Evolutionary conservation across 176 grass and related monocot species (phyloP), one percentile per base, ranked within the genome.

Genomic region (Carex pumila): DNA sequence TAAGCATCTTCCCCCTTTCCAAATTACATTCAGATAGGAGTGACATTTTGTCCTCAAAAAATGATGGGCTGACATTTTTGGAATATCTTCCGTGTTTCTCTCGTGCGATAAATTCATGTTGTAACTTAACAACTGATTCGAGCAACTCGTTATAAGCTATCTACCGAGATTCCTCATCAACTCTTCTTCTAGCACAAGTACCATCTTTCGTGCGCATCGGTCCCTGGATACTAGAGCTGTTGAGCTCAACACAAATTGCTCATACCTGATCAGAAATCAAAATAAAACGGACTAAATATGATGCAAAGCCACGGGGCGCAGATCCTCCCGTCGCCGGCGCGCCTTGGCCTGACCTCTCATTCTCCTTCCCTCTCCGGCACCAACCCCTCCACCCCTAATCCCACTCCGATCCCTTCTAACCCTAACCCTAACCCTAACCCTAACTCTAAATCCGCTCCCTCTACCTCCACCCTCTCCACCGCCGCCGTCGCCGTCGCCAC

Each of bases 271-370:
- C 68, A 18, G 39, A 8, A 72, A 19, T 49, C 69, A 49, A 17
- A 49, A 47, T 0, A 72, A 45, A 25, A 52, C 9, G 12, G 52
- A 41, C 36, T 60, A 85, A 76, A 69, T n/a, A 93, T 80, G 90
- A 92, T 94, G 90, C 95, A 91, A 32, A 68, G 84, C 45, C 83
- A 89, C 79, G 67, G 31, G 3, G 45, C 84, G 2, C 84, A 90
- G 72, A 91, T 93, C 62, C 86, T 84, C 21, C 95, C 89, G 2
- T 98, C 95, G 29, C 95, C 92, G 81, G 95, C 89, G 58, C 85
- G 94, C 50, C 81, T 94, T 76, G 92, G 94, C 49, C 79, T 94
- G 81, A 84, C 90, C 4, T 85, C 91, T 72, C 89, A 89, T 13
- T 29, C 86, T 71, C 12, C 80, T 79, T 66, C 90, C 84, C 13